Evolutionary conservation across 257 asterid genomes (phyloP).

Genomic region (Jacaranda copaia): DNA sequence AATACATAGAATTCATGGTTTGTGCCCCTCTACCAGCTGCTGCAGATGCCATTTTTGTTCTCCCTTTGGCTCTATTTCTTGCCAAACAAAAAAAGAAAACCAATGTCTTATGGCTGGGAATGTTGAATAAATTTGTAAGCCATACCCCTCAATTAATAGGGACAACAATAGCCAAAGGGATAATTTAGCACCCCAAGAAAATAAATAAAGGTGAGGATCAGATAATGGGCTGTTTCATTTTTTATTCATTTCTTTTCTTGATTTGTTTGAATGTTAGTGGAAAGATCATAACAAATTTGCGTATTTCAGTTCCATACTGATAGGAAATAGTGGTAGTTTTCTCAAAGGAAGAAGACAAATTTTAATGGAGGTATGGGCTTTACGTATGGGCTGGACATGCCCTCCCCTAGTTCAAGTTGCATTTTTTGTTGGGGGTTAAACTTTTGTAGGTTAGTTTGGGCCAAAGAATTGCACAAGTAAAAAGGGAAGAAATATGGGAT

Average conservation of each 20-base stretch:
- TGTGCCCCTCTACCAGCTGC: slow-evolving; percentile 78
- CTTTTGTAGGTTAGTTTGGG: neutral
- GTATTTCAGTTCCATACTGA: slow-evolving; percentile 40
- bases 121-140: slow-evolving; percentile 23
- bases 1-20: slow-evolving; percentile 57
- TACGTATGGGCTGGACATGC: slow-evolving; percentile 31
- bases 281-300: slow-evolving; percentile 14
- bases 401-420: slow-evolving; percentile 48
- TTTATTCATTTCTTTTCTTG: neutral
- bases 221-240: slow-evolving; percentile 27
- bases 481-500: too few species aligned
- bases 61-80: neutral
- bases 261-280: slow-evolving; percentile 27
- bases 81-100: too few species aligned
- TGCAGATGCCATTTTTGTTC: slow-evolving; percentile 66
- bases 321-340: slow-evolving; percentile 24
- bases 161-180: slow-evolving; percentile 14
- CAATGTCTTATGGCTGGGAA: neutral
- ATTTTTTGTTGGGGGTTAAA: neutral
- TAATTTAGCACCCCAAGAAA: slow-evolving; percentile 58
- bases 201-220: slow-evolving; percentile 16
- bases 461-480: neutral
- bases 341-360: slow-evolving; percentile 19
- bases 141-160: slow-evolving; percentile 38
- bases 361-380: slow-evolving; percentile 45